A percentile compares a stretch with the other conserved stretches of the same genome.
phyloP scores from a whole-genome alignment of 1,284 basidiomycete genomes.

The Xerocomus minutiporus region DNA sequence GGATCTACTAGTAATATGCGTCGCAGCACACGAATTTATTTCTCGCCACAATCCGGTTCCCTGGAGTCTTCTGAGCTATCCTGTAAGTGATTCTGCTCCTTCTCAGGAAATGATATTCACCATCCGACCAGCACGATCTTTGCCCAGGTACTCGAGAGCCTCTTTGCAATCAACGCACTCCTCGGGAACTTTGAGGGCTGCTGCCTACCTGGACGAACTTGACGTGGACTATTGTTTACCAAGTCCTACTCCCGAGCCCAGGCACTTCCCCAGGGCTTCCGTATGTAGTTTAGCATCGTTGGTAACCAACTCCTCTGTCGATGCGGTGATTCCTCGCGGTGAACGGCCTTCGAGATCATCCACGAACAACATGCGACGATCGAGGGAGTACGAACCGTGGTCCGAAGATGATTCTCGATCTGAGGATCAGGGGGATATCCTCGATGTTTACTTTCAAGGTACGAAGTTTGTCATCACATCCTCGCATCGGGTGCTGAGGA shows the following conservation, averaged over 20 bases:
- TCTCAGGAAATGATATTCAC: not conserved
- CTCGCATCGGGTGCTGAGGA: conserved; percentile 8
- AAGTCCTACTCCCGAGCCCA: conserved; percentile 31
- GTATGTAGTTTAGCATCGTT: conserved; percentile 57
- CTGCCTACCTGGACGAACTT: conserved; percentile 36
- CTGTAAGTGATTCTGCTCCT: conserved; percentile 11
- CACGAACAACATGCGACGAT: conserved; percentile 5
- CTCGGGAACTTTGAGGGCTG: conserved; percentile 15
- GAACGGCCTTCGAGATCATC: conserved; percentile 11
- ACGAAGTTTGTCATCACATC: conserved; percentile 11
- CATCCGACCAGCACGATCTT: conserved; percentile 15
- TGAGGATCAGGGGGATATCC: conserved; percentile 43
- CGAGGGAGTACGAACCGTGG: conserved; percentile 34
- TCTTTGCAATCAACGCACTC: conserved; percentile 26
- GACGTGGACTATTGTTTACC: conserved; percentile 43
- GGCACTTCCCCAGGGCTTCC: conserved; percentile 40
- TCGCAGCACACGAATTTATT: conserved; percentile 21
- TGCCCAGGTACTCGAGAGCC: conserved; percentile 18
- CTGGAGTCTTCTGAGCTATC: conserved; percentile 8
- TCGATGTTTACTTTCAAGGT: conserved; percentile 50
- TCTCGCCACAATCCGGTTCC: conserved; percentile 7
- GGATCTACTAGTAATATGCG: conserved; percentile 18
- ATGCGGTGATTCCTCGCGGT: conserved; percentile 47
- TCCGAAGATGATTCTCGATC: conserved; percentile 22
- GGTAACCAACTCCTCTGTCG: conserved; percentile 52